Percentiles rank a stretch among this genome's conserved stretches.
phyloP scores from a whole-genome alignment of 225 moss, liverwort and hornwort species.

The Climacium dendroides region DNA sequence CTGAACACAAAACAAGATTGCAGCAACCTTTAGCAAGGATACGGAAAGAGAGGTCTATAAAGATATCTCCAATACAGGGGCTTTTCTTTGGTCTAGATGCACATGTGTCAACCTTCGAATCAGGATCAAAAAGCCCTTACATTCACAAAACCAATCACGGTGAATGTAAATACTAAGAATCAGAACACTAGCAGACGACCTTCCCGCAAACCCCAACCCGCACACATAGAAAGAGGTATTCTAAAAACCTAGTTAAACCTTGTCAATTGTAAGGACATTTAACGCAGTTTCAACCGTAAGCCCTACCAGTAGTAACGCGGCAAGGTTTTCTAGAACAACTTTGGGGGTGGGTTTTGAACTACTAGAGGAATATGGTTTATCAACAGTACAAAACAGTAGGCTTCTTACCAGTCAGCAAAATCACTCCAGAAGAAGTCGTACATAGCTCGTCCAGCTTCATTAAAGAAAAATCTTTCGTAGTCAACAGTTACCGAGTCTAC shows the following conservation, averaged over 20 bases:
- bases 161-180: background rate
- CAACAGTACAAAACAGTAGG: background rate
- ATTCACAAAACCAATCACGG: background rate
- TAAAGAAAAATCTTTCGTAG: conserved; percentile 64
- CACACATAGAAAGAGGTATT: background rate
- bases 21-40: background rate
- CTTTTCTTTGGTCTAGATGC: background rate
- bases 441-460: conserved; percentile 67
- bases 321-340: background rate
- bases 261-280: background rate
- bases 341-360: background rate
- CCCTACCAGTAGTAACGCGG: background rate
- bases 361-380: background rate
- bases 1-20: conserved; percentile 11
- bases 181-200: background rate
- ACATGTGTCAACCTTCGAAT: background rate
- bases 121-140: background rate
- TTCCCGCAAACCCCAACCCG: background rate
- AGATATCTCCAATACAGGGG: background rate
- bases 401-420: conserved; percentile 77
- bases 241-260: background rate
- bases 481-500: conserved; percentile 61
- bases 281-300: background rate
- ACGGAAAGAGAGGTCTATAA: background rate
- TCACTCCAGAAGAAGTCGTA: conserved; percentile 91